Percentiles rank a stretch among this genome's conserved stretches.
Evolutionary conservation across 768 basidiomycete genomes (phyloP).

Genomic region (Kwoniella sp.): DNA sequence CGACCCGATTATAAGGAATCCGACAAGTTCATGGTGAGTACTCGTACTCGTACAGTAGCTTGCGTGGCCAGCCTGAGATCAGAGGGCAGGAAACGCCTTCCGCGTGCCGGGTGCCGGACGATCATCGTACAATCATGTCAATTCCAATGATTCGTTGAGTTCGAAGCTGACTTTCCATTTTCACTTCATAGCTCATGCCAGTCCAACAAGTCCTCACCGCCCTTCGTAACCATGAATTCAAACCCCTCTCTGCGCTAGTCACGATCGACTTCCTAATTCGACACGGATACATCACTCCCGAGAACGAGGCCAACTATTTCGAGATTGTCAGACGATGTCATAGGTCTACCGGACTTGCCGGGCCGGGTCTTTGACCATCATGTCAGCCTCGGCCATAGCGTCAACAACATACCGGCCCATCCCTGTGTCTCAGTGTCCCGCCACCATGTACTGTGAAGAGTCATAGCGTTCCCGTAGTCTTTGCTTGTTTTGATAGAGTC

Average conservation of each 20-base stretch:
- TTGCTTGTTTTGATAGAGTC: too few species aligned
- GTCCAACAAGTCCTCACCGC: constrained; percentile 66
- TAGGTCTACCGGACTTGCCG: constrained; percentile 38
- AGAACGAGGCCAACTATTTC: constrained; percentile 79
- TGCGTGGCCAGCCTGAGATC: too few species aligned
- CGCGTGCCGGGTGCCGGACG: too few species aligned
- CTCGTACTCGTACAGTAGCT: not conserved
- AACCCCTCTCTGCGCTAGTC: constrained; percentile 88
- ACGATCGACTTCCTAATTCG: constrained; percentile 86
- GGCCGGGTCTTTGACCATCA: constrained; percentile 17
- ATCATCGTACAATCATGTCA: too few species aligned
- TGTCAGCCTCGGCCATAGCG: too few species aligned
- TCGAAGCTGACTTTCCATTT: too few species aligned
- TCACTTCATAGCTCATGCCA: constrained; percentile 63
- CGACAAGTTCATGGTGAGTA: not conserved
- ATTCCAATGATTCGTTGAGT: too few species aligned
- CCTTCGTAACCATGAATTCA: constrained; percentile 76
- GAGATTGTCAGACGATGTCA: constrained; percentile 61
- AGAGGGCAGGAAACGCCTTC: too few species aligned
- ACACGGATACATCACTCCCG: constrained; percentile 79
- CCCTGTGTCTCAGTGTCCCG: too few species aligned
- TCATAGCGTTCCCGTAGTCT: too few species aligned
- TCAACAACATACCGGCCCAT: too few species aligned
- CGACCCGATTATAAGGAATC: not conserved
- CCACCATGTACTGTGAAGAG: too few species aligned